Conservation (phyloP, 257 asterid species). For the Anisodus acutangulus region DNA sequence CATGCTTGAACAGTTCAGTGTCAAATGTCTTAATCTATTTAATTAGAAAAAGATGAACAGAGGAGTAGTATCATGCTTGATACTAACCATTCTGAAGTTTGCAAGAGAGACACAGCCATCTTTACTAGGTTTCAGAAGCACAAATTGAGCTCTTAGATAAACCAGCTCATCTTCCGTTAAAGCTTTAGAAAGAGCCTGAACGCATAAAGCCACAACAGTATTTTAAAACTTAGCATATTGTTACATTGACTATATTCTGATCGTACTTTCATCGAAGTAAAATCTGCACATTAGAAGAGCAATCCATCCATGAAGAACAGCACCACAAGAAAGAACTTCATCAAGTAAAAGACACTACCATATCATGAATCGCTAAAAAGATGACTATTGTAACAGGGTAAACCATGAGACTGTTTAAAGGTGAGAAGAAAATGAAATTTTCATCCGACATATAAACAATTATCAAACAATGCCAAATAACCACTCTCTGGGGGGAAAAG, state of each 20-base stretch:
- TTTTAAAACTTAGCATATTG: not conserved
- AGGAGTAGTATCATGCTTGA: no score
- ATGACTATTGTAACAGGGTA: not conserved
- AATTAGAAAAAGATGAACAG: not conserved
- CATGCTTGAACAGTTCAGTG: not conserved
- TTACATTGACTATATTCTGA: not conserved
- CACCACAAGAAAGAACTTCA: not conserved
- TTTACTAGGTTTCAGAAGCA: conserved; percentile 82
- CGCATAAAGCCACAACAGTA: conserved; percentile 22
- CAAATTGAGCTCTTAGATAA: conserved; percentile 85
- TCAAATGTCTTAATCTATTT: not conserved
- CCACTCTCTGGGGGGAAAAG: not conserved
- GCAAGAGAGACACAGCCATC: conserved; percentile 81
- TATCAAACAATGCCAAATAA: not conserved
- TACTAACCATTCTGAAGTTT: conserved; percentile 69
- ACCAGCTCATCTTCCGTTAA: conserved; percentile 82
- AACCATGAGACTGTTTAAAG: not conserved
- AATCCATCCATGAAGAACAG: conserved; percentile 21
- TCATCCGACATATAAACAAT: not conserved
- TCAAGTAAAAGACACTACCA: conserved; percentile 6
- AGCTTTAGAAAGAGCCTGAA: conserved; percentile 90
- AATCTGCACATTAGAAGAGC: conserved; percentile 5
- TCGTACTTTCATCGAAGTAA: not conserved
- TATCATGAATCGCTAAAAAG: not conserved
- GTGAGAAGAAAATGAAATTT: conserved; percentile 5